Conservation (phyloP, 148 eudicot genomes). For the Pharnaceum exiguum region DNA sequence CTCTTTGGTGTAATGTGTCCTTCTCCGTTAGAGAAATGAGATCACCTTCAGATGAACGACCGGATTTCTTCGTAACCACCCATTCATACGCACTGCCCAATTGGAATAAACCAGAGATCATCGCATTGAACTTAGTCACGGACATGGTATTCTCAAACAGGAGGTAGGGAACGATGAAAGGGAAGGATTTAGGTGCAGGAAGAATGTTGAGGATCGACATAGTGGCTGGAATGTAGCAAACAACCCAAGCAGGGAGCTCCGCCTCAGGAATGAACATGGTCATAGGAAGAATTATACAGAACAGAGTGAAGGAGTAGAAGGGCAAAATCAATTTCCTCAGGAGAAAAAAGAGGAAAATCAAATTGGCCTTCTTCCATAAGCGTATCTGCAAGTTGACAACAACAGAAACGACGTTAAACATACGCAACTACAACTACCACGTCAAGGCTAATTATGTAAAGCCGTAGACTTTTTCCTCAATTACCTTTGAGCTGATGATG, state of each 20-base stretch:
- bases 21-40: constrained; percentile 48
- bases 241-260: constrained; percentile 85
- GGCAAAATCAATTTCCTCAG: constrained; percentile 85
- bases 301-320: constrained; percentile 91
- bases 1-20: constrained; percentile 44
- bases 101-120: constrained; percentile 95
- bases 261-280: constrained; percentile 98
- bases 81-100: constrained; percentile 92
- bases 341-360: constrained; percentile 91
- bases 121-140: constrained; percentile 94
- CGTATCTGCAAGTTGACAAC: constrained; percentile 54
- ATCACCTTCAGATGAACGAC: constrained; percentile 95
- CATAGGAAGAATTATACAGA: constrained; percentile 94
- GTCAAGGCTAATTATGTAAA: background rate
- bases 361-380: constrained; percentile 77
- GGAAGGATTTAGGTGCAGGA: constrained; percentile 94
- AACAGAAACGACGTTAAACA: background rate
- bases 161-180: constrained; percentile 93
- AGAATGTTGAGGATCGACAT: constrained; percentile 90
- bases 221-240: constrained; percentile 81
- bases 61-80: constrained; percentile 98
- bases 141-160: constrained; percentile 99
- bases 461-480: background rate
- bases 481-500: constrained; percentile 74
- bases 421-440: background rate